phyloP scores from a whole-genome alignment of 2,329 filamentous ascomycete species.

The Aspergillus japonicus region DNA sequence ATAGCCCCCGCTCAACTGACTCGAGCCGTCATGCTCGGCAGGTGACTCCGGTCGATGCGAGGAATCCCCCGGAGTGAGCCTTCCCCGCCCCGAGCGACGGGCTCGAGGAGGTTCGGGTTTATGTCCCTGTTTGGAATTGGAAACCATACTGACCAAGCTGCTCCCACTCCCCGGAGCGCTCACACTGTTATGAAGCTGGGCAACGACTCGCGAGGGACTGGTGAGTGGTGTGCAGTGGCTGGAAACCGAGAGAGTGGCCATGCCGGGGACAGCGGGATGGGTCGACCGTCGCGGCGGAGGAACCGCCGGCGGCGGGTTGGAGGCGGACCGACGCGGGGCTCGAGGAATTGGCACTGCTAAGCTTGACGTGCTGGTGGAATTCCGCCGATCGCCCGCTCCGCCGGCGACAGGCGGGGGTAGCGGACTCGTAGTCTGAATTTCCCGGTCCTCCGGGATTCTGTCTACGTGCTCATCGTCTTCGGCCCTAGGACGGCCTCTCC shows the following conservation, averaged over 20 bases:
- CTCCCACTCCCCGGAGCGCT: not conserved
- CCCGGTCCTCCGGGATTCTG: slow-evolving; percentile 29
- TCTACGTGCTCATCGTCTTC: slow-evolving; percentile 35
- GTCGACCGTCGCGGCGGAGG: slow-evolving; percentile 43
- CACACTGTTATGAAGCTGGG: not conserved
- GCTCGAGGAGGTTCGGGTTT: slow-evolving; percentile 43
- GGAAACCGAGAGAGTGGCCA: slow-evolving; percentile 9
- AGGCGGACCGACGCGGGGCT: slow-evolving; percentile 32
- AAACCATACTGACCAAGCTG: not conserved
- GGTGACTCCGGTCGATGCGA: slow-evolving; percentile 22
- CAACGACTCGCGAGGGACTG: slow-evolving; percentile 14
- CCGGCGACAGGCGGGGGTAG: slow-evolving; percentile 11
- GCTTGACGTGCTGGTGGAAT: slow-evolving; percentile 25
- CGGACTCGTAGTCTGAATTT: slow-evolving; percentile 10
- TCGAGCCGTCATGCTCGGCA: slow-evolving; percentile 3
- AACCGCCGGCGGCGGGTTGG: slow-evolving; percentile 40
- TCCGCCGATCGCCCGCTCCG: slow-evolving; percentile 19
- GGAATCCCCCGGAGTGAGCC: slow-evolving; percentile 27
- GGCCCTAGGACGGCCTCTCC: slow-evolving; percentile 37
- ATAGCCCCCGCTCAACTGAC: not conserved
- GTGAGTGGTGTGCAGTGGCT: slow-evolving; percentile 28
- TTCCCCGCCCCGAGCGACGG: slow-evolving; percentile 40
- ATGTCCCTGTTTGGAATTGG: slow-evolving; percentile 25
- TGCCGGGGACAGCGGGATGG: slow-evolving; percentile 14
- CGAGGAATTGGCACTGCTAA: slow-evolving; percentile 25